Conservation (phyloP, 108 stramenopile species). For the Skeletonema tropicum region DNA sequence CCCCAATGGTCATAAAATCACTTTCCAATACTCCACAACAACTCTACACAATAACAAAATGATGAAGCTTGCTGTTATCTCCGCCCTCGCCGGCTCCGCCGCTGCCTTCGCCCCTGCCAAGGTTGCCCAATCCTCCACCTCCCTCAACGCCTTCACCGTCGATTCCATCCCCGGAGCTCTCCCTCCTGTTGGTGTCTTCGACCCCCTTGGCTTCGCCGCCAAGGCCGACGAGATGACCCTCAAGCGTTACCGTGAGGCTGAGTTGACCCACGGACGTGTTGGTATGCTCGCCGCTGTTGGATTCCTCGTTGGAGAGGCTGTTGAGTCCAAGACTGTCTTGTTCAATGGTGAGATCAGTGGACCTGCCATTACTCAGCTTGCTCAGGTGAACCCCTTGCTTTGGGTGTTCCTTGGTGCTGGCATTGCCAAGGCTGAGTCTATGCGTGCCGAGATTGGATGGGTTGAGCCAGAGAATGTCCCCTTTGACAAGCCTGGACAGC, state of each 20-base stretch:
- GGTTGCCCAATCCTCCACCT: not conserved
- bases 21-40: not conserved
- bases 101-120: conserved; percentile 47
- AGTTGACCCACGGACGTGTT: conserved; percentile 71
- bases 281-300: conserved; percentile 54
- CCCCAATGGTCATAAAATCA: not conserved
- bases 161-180: conserved; percentile 52
- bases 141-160: conserved; percentile 13
- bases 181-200: conserved; percentile 60
- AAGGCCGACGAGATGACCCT: conserved; percentile 57
- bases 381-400: conserved; percentile 29
- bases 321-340: conserved; percentile 66
- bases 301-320: conserved; percentile 70
- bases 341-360: conserved; percentile 61
- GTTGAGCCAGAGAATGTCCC: conserved; percentile 43
- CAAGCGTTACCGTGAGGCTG: conserved; percentile 68
- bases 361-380: conserved; percentile 55
- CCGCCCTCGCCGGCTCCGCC: conserved; percentile 45
- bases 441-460: conserved; percentile 51
- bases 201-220: conserved; percentile 67
- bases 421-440: conserved; percentile 56
- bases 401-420: conserved; percentile 7
- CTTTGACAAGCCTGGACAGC: conserved; percentile 54
- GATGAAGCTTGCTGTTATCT: conserved; percentile 41
- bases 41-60: conserved; percentile 13